phyloP scores from a whole-genome alignment of 73 alveolate species.

The Tetrahymena thermophila region DNA sequence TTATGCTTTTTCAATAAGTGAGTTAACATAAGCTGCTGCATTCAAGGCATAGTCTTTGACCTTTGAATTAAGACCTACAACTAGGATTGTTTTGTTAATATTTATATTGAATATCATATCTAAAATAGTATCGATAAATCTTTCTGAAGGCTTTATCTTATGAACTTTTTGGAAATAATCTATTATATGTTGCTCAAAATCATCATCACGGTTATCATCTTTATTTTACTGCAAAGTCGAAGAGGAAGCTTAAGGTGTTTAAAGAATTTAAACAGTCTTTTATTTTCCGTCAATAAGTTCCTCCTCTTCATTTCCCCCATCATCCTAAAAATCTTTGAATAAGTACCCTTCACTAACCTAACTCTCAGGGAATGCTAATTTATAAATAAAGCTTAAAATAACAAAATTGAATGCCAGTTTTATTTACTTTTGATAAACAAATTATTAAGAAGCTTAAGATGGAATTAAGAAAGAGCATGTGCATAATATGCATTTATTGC shows the following conservation, averaged over 20 bases:
- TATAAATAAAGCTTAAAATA: neutral
- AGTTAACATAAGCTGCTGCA: neutral
- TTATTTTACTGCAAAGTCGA: neutral
- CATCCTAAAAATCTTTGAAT: neutral
- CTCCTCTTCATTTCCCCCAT: neutral
- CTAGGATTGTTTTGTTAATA: neutral
- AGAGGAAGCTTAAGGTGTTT: neutral
- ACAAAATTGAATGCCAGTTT: neutral
- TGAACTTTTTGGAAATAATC: neutral
- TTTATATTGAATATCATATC: neutral
- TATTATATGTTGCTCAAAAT: neutral
- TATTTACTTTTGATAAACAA: neutral
- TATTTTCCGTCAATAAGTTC: neutral
- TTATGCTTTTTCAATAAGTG: neutral
- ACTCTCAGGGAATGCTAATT: neutral
- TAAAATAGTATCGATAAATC: neutral
- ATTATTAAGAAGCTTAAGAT: neutral
- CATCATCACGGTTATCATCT: neutral
- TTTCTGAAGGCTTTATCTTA: neutral
- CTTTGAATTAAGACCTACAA: neutral
- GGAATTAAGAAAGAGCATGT: neutral
- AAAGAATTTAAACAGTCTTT: neutral
- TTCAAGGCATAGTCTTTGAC: neutral
- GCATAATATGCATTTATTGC: neutral
- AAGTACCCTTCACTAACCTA: neutral